Base-by-base conservation (phyloP, 202 grass and related monocot genomes). In the Saccharum hybrid region DNA sequence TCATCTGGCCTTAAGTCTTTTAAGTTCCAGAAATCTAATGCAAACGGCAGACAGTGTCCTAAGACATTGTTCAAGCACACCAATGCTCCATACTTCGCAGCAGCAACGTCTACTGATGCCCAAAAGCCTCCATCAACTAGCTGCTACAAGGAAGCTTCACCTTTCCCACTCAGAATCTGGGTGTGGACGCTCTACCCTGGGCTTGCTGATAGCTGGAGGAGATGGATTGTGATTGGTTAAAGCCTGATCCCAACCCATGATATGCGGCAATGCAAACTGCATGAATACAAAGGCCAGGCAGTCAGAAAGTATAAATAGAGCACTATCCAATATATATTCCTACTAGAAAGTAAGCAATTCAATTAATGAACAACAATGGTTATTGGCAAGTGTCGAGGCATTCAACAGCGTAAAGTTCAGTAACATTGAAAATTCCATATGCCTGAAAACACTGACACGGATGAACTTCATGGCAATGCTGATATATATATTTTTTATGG, bases 191-290 rank as follows among this genome's bases (percentile, higher is more conserved):
- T 79, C 82, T 36, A 72, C 61, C 43, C 40, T 59, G 19, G 73
- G 81, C 62, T 86, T 88, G 22, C 48, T 88, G 19, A 18, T 74
- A 82, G 74, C 66, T 79, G 54, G 34, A 8, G 77, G 48, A 19
- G 41, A 54, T 54, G 78, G 12, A 21, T 70, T 66, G 45, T 81
- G 77, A 1, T 48, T 78, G 3, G 82, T 83, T 21, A 94, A 52
- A 61, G 75, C 85, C 71, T 93, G 90, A 40, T 93, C 85, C 95
- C 95, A 98, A 22, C 95, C 92, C 87, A 98, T 83, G 68, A 98
- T 91, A 63, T 91, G 87, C 15, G 95, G 95, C 87, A 98, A 82
- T 40, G 81, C 89, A 88, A 85, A 95, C 95, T 98, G 83, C 70
- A 79, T 8, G 18, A 62, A 80, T 26, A 80, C 63, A 83, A 11